Conservation (phyloP, 331 rosid species). For the Rosa hybrid region DNA sequence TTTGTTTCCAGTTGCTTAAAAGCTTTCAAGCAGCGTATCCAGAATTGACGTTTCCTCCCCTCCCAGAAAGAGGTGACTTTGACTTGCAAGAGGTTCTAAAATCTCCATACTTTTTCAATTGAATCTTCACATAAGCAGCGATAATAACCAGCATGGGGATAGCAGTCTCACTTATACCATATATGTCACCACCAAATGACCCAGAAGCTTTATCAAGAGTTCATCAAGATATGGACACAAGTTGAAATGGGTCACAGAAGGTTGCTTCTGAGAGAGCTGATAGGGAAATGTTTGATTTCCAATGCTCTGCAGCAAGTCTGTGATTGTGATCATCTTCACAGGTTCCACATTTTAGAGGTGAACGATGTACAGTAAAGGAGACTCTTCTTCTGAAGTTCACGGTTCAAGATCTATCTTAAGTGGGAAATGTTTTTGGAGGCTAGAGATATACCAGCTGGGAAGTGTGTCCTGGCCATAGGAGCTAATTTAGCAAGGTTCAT, state of each 20-base stretch:
- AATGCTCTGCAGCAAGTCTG: constrained; percentile 15
- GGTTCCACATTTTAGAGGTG: constrained; percentile 1
- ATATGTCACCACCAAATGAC: not conserved
- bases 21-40: constrained; percentile 71
- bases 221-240: constrained; percentile 11
- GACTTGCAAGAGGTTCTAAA: constrained; percentile 68
- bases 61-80: constrained; percentile 73
- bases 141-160: constrained; percentile 2
- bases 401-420: not conserved
- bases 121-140: constrained; percentile 26
- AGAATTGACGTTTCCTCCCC: constrained; percentile 56
- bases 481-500: constrained; percentile 29
- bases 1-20: constrained; percentile 61
- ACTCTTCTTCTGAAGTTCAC: not conserved
- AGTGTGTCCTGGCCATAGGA: constrained; percentile 30
- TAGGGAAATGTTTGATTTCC: constrained; percentile 20
- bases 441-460: constrained; percentile 3
- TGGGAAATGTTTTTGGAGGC: constrained; percentile 7
- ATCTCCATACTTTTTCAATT: constrained; percentile 84
- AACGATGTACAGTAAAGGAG: constrained; percentile 16
- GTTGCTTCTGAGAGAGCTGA: constrained; percentile 25
- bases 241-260: constrained; percentile 16
- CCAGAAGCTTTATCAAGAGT: constrained; percentile 15
- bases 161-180: not conserved
- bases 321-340: constrained; percentile 15